Base-by-base conservation (phyloP, 192 early-diverging fungal species). In the Rhizophagus prolifer region DNA sequence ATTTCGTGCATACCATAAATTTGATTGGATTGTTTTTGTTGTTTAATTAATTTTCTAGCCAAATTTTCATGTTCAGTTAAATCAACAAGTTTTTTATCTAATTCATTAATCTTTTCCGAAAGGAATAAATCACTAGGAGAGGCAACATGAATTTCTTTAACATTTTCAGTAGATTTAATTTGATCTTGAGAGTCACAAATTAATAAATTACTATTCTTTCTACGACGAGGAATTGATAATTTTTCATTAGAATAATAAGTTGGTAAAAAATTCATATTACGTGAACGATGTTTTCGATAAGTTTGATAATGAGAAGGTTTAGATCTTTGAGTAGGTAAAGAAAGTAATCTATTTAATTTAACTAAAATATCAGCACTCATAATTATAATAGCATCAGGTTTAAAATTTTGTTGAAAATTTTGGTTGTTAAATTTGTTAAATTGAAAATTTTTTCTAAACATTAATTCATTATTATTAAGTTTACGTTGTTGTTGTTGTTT, bases 41-140 rank as follows among this genome's bases (percentile, higher is more conserved):
- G 34, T 21, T 21, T 28, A 34, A 66, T 36, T 34, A 66, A 66
- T 19, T 66, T n/a, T 66, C 64, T 28, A 16, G 34, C 26, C 9
- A 26, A 14, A 34, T 21, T 28, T 36, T 34, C 26, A 36, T 36
- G 26, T 8, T 66, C 64, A 16, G 19, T 36, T 19, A 66, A 28
- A 28, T 66, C 26, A 28, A 21, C 26, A 26, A 66, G 26, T 66
- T 66, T n/a, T 66, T 21, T 26, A 26, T 66, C 64, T 36, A 66
- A 26, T 30, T 66, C n/a, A 28, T 21, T 7, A 21, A 28, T 34
- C 28, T 66, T 66, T 66, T 28, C 34, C 34, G 26, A 28, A n/a
- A 66, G 64, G 34, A 66, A 66, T 36, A 66, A 12, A 66, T 66
- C 64, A 34, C 64, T n/a, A 34, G 64, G 64, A n/a, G 64, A 28